A percentile compares a stretch with the other conserved stretches of the same genome.
phyloP scores from a whole-genome alignment of 1,284 basidiomycete species.

The Marasmius oreades region DNA sequence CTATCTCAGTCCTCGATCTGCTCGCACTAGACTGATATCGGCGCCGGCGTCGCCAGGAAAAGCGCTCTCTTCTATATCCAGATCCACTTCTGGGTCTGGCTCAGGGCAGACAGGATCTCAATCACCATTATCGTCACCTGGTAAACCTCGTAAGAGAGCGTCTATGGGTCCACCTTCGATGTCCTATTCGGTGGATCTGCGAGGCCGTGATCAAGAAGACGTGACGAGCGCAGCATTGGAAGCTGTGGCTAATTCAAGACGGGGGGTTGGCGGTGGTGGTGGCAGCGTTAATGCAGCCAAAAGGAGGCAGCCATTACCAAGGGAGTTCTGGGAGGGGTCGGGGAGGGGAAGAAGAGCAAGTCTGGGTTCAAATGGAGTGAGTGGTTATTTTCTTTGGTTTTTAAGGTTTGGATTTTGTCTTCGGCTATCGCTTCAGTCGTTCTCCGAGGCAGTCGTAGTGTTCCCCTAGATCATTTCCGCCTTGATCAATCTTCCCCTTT shows the following conservation, averaged over 20 bases:
- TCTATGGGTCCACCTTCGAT: constrained; percentile 23
- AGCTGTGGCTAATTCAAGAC: constrained; percentile 52
- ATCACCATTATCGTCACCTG: constrained; percentile 2
- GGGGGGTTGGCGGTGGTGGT: constrained; percentile 38
- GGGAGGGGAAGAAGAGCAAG: constrained; percentile 6
- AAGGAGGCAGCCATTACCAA: constrained; percentile 55
- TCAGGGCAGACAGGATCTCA: neutral
- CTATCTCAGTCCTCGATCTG: constrained; percentile 23
- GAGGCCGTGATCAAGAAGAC: constrained; percentile 43
- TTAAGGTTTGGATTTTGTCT: neutral
- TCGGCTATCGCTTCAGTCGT: neutral
- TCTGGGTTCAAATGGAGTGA: constrained; percentile 8
- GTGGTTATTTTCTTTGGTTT: constrained; percentile 5
- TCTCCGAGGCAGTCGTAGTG: neutral
- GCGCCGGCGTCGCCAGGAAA: constrained; percentile 54
- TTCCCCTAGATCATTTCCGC: neutral
- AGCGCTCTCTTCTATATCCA: constrained; percentile 22
- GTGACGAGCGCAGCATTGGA: constrained; percentile 56
- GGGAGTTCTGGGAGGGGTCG: constrained; percentile 47
- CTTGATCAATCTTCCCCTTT: neutral
- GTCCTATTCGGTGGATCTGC: constrained; percentile 16
- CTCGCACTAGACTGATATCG: constrained; percentile 39
- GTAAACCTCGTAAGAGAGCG: constrained; percentile 21
- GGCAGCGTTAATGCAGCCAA: constrained; percentile 38
- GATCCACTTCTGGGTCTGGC: constrained; percentile 4